These are phyloP conservation scores for Monosporascus sp. DNA, from an alignment of 2,329 filamentous ascomycete species.

Conservation along the genomic window DNA sequence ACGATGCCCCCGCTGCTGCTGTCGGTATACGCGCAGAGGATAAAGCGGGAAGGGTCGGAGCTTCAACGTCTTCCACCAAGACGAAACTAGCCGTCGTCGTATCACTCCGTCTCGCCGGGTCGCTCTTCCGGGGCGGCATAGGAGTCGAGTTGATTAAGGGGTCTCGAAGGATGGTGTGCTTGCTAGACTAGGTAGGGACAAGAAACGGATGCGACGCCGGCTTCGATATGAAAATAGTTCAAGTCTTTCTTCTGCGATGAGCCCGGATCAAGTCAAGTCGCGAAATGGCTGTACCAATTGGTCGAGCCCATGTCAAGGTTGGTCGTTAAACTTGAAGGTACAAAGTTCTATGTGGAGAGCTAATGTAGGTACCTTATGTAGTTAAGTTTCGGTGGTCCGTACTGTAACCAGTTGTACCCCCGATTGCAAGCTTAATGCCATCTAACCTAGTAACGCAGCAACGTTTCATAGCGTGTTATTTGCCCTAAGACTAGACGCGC, in stretches of 20 bases:
- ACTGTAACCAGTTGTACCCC: not conserved
- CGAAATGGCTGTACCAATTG: too few species aligned
- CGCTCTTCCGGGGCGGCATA: constrained; percentile 55
- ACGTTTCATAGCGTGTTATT: not conserved
- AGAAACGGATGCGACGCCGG: too few species aligned
- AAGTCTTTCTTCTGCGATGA: too few species aligned
- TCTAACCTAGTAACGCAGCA: not conserved
- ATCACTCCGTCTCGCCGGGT: constrained; percentile 39
- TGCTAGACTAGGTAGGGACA: not conserved
- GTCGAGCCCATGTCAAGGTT: too few species aligned
- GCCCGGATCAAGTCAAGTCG: too few species aligned
- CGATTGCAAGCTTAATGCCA: not conserved
- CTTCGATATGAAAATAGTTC: too few species aligned
- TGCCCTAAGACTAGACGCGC: constrained; percentile 18
- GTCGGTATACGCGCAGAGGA: constrained; percentile 17
- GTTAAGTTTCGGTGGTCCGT: not conserved
- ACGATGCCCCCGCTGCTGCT: constrained; percentile 16
- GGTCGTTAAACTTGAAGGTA: not conserved
- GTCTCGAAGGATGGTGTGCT: not conserved
- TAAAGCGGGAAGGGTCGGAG: constrained; percentile 11
- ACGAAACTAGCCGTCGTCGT: constrained; percentile 41
- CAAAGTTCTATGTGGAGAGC: not conserved
- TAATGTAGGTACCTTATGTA: not conserved
- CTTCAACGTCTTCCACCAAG: constrained; percentile 35
- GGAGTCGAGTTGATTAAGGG: constrained; percentile 10